Evolutionary conservation across 2,329 filamentous ascomycete species (phyloP), one percentile per base, ranked within the genome.

Genomic region (Aspergillus pseudotamarii): DNA sequence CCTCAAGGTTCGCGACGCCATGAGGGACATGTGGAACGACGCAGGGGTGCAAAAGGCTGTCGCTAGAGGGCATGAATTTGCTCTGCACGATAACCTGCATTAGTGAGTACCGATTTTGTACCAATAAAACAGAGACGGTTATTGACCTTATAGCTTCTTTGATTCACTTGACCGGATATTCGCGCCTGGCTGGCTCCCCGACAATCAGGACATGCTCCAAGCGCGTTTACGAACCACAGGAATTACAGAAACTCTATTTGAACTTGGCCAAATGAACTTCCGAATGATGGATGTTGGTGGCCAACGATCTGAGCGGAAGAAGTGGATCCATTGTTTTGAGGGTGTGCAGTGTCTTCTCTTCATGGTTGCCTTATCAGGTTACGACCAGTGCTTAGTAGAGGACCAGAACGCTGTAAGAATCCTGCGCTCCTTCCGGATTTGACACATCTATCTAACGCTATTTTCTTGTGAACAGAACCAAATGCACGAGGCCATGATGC

Each of bases 291-390:
- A 97, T 73, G 93, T 96, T 54, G 93, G 93, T 76, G 93, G 93
- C 62, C 93, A 97, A 77, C 86, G 93, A 71, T 96, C 93, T 32
- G 93, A 97, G 80, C 90, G 93, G 66, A 96, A 96, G 86, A 97
- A 97, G 83, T 97, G 93, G 93, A 96, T 97, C 67, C 93, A 97
- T 78, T 95, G 93, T 75, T 97, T 97, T 76, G 93, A 97, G 77
- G 95, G 95, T 68, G 93, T 97, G 66, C 93, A 95, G 74, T 94
- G 92, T 70, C 84, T 98, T 59, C 84, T 98, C 46, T 98, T 98
- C 81, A 86, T 98, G 69, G 94, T 97, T 58, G 94, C 94, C 55
- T 94, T 98, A 71, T 97, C 93, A 68, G 94, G 94, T 64, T 98
- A 97, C 78, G 94, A 98, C 75, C 95, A 98, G 78, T 96, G 94